Evolutionary conservation across 1,139 yeast genomes (phyloP), one percentile per base, ranked within the genome.

Genomic region (Pichia sp.): DNA sequence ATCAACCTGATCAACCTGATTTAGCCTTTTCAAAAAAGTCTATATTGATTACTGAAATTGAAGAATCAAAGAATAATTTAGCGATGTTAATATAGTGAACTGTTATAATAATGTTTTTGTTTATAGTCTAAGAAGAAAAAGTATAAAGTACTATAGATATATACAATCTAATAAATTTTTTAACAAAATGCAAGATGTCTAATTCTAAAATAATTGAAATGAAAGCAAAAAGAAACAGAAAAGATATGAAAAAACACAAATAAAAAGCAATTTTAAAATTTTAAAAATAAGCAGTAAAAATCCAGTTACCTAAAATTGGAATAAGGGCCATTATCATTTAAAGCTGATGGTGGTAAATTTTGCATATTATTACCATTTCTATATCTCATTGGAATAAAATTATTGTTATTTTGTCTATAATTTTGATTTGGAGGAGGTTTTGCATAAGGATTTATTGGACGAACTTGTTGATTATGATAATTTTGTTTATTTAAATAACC

Each of bases 281-380:
- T 16, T 16, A 16, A 16, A 16, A 16, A 16, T 16, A 16, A 16
- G 16, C 16, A 16, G 30, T 8, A 28, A 24, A 36, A 29, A 12
- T 11, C 7, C 4, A 26, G 4, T 36, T 41, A 36, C 37, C 39
- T 54, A 27, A 55, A 46, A 39, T 58, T 47, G 26, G 60, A 60
- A 44, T 59, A 60, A 8, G 62, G 62, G 36, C 61, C 55, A 44
- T 57, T 60, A 23, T 42, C 40, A 4, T 41, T 8, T 6, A 41
- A 37, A 7, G 48, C 30, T 12, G 52, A 39, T n/a, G 48, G 29
- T 8, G 52, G 49, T 9, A 48, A 23, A n/a, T 40, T 34, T 25
- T 44, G 22, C 10, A 39, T 30, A 12, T 39, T 45, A 24, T 35
- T 40, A 10, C 35, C 34, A 25, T 23, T 20, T 32, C 40, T 47